Evolutionary conservation across 2,329 filamentous ascomycete species (phyloP).

Genomic region (Aspergillus sp.): DNA sequence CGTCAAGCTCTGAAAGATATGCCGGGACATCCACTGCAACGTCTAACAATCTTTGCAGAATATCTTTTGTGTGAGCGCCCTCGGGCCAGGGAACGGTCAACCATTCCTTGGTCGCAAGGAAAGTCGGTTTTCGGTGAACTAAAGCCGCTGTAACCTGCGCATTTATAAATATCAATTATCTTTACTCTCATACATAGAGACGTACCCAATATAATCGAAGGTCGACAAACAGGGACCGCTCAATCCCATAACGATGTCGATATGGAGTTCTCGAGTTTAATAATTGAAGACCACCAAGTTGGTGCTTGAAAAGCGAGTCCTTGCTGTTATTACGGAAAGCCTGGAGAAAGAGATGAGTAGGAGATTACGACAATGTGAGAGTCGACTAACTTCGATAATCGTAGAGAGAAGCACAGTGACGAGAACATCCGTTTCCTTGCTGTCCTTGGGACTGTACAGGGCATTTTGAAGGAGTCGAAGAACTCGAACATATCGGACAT

Average conservation of each 20-base stretch:
- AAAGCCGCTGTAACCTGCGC: slow-evolving; percentile 19
- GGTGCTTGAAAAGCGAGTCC: slow-evolving; percentile 19
- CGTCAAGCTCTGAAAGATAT: slow-evolving; percentile 16
- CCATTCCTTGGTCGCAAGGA: slow-evolving; percentile 19
- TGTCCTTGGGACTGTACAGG: slow-evolving; percentile 11
- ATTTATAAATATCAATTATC: background rate
- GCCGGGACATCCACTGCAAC: slow-evolving; percentile 20
- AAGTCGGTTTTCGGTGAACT: slow-evolving; percentile 17
- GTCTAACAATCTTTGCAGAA: slow-evolving; percentile 19
- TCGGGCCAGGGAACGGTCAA: slow-evolving; percentile 19
- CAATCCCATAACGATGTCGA: slow-evolving; percentile 19
- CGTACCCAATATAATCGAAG: slow-evolving; percentile 24
- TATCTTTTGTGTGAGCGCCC: slow-evolving; percentile 15
- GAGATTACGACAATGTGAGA: background rate
- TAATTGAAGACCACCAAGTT: slow-evolving; percentile 19
- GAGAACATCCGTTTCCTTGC: slow-evolving; percentile 18
- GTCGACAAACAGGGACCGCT: slow-evolving; percentile 21
- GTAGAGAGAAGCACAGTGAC: slow-evolving; percentile 18
- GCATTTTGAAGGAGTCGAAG: slow-evolving; percentile 14
- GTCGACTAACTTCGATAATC: slow-evolving; percentile 16
- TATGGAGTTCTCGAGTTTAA: slow-evolving; percentile 17
- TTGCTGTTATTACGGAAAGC: slow-evolving; percentile 22
- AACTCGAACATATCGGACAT: slow-evolving; percentile 14
- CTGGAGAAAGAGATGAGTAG: slow-evolving; percentile 2
- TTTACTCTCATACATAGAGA: background rate